phyloP scores from a whole-genome alignment of 2,329 filamentous ascomycete species.

The Microascus cirrosus region DNA sequence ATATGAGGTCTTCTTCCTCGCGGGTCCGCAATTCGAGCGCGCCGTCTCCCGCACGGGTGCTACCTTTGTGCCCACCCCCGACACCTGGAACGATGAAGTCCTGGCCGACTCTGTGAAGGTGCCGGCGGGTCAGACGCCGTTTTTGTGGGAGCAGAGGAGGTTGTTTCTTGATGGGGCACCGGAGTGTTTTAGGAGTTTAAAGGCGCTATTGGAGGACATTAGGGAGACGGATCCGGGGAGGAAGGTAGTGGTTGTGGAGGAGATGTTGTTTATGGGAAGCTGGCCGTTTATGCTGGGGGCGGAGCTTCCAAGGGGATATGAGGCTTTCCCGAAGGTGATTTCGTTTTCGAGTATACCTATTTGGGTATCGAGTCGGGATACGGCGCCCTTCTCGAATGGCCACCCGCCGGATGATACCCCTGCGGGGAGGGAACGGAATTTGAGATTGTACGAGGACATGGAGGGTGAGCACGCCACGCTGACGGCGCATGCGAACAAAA shows the following conservation, averaged over 20 bases:
- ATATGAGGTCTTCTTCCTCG: conserved; percentile 29
- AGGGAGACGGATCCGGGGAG: conserved; percentile 18
- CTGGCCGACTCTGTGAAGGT: conserved; percentile 8
- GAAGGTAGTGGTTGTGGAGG: conserved; percentile 30
- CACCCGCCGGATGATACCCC: conserved; percentile 24
- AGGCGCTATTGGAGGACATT: conserved; percentile 20
- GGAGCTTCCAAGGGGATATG: conserved; percentile 24
- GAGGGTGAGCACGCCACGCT: conserved; percentile 12
- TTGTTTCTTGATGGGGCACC: neutral
- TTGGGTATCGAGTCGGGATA: conserved; percentile 22
- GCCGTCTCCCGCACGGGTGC: conserved; percentile 24
- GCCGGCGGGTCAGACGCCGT: conserved; percentile 16
- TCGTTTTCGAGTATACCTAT: conserved; percentile 26
- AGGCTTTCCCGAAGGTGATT: conserved; percentile 21
- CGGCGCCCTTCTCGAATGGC: conserved; percentile 24
- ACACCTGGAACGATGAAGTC: conserved; percentile 9
- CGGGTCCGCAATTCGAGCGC: conserved; percentile 21
- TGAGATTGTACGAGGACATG: conserved; percentile 13
- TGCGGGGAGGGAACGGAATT: conserved; percentile 18
- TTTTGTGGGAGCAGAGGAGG: conserved; percentile 15
- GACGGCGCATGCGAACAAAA: conserved; percentile 12
- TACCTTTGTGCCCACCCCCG: conserved; percentile 16
- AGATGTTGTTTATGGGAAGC: conserved; percentile 24
- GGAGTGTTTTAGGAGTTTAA: conserved; percentile 9
- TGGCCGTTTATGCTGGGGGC: conserved; percentile 24